Base-by-base conservation (phyloP, 139 green algal genomes). In the Mesotaenium endlicherianum region DNA sequence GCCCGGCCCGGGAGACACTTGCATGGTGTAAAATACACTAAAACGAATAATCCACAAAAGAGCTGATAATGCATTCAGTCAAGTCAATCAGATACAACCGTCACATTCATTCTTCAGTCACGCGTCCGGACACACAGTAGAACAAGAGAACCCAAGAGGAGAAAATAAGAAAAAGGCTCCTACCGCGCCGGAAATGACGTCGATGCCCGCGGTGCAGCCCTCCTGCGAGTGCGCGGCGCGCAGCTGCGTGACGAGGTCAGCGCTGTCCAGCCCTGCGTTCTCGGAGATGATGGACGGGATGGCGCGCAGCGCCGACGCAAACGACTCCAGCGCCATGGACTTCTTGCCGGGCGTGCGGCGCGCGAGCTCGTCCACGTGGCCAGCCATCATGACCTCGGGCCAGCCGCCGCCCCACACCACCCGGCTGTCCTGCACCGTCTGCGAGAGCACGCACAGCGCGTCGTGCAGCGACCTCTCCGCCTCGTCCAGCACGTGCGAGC, bases 401-500 rank as follows among this genome's bases (percentile, higher is more conserved):
- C 87, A 98, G 50, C 96, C 96, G 42, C 96, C 96, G 20, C 96
- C 96, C 45, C 92, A 96, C 40, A 99, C 86, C 30, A 98, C 94
- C 2, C 96, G 91, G 1, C 80, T 86, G 87, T 98, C 95, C 70
- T 92, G 77, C 38, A 96, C 93, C 1, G 94, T 94, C 68, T 93
- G 90, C 64, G 89, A 91, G 69, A 99, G 90, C 87, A 99, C 96
- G 89, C 96, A 99, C 58, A 99, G 94, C 34, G 96, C 96, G 88
- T 99, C 96, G 77, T 99, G 96, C 75, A 99, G 87, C 0, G 92
- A 97, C 31, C 96, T 89, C 88, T 99, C 96, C 34, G 96, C 96
- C 88, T 99, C 96, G 40, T 98, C 96, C 69, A 99, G 89, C 78
- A 99, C 92, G 87, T 98, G 96, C 11, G 90, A 91, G 58, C 77